Conservation (phyloP, 345 rosid species). For the Euphorbia tirucalli region DNA sequence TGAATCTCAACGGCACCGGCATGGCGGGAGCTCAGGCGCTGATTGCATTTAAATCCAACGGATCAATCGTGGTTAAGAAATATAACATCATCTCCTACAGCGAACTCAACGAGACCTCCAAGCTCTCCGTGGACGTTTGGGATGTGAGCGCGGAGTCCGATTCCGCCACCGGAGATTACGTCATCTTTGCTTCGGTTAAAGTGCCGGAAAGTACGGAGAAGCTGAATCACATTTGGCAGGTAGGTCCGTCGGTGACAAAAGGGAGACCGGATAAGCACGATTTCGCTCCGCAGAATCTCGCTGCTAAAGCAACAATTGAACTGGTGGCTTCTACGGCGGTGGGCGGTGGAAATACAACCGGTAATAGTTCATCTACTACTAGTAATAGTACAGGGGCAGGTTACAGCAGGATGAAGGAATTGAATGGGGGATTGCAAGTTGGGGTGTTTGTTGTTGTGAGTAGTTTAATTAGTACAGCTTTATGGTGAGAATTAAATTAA, state of each 20-base stretch:
- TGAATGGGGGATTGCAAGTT: constrained; percentile 2
- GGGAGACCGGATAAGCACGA: constrained; percentile 25
- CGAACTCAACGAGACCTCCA: constrained; percentile 13
- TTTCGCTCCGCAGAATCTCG: neutral
- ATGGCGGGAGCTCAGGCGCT: constrained; percentile 73
- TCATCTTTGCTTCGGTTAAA: constrained; percentile 26
- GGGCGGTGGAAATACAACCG: neutral
- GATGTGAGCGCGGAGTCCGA: constrained; percentile 16
- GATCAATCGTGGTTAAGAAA: constrained; percentile 26
- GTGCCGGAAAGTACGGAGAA: constrained; percentile 6
- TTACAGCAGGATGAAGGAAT: constrained; percentile 8
- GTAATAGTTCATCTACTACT: neutral
- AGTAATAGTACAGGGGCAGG: constrained; percentile 3
- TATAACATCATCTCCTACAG: constrained; percentile 17
- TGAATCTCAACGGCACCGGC: constrained; percentile 50
- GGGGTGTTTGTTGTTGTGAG: constrained; percentile 16
- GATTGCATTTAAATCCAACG: constrained; percentile 45
- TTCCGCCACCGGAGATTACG: neutral
- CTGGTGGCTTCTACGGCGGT: neutral
- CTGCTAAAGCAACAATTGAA: constrained; percentile 10
- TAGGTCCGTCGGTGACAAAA: constrained; percentile 16
- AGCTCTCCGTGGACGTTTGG: constrained; percentile 25
- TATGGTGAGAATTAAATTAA: neutral
- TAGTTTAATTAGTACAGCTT: neutral
- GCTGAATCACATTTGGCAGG: constrained; percentile 32